phyloP scores from a whole-genome alignment of 2,329 filamentous ascomycete species.

The Cladosporium velox region DNA sequence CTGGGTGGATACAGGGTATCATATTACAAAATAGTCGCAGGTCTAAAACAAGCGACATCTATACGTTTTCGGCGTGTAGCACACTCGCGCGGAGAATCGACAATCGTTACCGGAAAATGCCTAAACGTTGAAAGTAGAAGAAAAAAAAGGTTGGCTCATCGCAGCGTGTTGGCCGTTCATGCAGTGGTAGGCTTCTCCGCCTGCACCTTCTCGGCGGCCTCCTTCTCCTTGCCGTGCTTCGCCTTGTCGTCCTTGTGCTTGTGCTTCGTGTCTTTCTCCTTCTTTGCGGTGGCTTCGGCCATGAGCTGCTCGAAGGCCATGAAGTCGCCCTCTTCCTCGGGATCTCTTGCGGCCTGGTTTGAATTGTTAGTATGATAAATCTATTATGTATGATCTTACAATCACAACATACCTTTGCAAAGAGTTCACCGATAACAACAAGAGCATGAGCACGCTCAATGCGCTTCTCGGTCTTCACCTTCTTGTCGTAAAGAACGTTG shows the following conservation, averaged over 20 bases:
- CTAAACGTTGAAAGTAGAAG: not conserved
- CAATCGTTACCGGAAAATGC: constrained; percentile 17
- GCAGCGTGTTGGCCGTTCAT: not conserved
- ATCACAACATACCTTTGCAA: constrained; percentile 68
- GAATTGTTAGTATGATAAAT: constrained; percentile 22
- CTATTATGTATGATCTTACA: not conserved
- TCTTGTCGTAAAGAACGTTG: constrained; percentile 75
- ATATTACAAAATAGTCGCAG: constrained; percentile 12
- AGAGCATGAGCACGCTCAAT: constrained; percentile 89
- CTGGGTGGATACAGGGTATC: constrained; percentile 10
- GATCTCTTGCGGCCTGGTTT: constrained; percentile 75
- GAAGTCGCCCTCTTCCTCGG: constrained; percentile 97
- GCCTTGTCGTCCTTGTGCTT: constrained; percentile 60
- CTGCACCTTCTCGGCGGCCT: constrained; percentile 18
- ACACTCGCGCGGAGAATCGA: constrained; percentile 9
- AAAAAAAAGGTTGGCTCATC: not conserved
- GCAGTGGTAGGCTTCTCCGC: constrained; percentile 17
- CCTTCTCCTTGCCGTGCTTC: constrained; percentile 52
- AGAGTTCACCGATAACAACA: constrained; percentile 85
- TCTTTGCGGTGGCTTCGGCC: constrained; percentile 93
- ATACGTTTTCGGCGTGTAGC: constrained; percentile 15
- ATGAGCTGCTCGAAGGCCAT: constrained; percentile 99
- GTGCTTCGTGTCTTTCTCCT: constrained; percentile 77
- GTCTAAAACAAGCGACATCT: constrained; percentile 16
- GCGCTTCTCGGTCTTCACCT: constrained; percentile 78